Conservation (phyloP, 306 rosid genomes). For the Quercus aquifolioides region DNA sequence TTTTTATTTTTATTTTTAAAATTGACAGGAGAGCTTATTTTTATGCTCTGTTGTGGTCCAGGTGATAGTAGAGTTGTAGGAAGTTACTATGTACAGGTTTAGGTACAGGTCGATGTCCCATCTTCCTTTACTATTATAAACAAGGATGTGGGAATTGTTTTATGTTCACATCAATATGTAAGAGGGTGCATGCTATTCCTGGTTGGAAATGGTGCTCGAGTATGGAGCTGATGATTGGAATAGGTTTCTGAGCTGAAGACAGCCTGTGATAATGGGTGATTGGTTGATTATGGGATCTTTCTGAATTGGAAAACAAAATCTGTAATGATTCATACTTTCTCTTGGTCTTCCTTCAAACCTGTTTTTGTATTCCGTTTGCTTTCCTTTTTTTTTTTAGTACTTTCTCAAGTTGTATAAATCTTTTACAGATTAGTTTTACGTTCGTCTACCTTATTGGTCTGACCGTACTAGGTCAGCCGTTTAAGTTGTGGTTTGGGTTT, state of each 20-base stretch:
- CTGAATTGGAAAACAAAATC: not conserved
- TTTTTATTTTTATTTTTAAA: conserved; percentile 31
- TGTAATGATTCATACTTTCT: not conserved
- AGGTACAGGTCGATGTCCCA: conserved; percentile 48
- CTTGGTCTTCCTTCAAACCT: not conserved
- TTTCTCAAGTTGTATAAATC: not conserved
- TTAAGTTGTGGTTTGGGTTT: not conserved
- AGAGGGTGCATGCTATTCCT: conserved; percentile 20
- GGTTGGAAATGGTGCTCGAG: conserved; percentile 15
- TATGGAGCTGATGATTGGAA: conserved; percentile 12
- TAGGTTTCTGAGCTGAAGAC: conserved; percentile 8
- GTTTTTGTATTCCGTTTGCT: not conserved
- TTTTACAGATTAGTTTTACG: not conserved
- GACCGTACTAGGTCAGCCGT: not conserved
- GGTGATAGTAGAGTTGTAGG: conserved; percentile 25
- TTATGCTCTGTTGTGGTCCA: conserved; percentile 55
- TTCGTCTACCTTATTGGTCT: not conserved
- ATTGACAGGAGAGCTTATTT: conserved; percentile 54
- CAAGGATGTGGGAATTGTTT: conserved; percentile 28
- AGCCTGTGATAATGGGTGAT: not conserved
- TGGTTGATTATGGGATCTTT: not conserved
- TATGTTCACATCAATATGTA: conserved; percentile 28
- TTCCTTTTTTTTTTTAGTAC: not conserved
- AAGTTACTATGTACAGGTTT: conserved; percentile 49
- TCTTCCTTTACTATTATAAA: conserved; percentile 36